Percentiles rank a stretch among this genome's conserved stretches.
Evolutionary conservation across 208 protist species (phyloP).

Genomic region (Wallacemonas collosoma): DNA sequence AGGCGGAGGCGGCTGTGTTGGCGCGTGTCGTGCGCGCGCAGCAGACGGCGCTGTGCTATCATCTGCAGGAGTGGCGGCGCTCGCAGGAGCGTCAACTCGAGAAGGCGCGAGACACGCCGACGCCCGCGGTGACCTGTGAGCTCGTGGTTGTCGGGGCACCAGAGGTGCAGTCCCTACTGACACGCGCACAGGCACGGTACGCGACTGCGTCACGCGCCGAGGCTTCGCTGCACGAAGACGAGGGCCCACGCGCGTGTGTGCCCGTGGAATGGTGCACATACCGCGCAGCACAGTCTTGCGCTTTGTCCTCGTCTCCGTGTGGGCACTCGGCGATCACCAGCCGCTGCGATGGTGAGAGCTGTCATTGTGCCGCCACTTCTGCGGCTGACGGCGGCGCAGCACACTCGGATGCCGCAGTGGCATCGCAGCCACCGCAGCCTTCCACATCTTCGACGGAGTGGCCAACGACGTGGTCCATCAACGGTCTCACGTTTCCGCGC

Average conservation of each 20-base stretch:
- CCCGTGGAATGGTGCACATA: background rate
- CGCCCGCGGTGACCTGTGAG: background rate
- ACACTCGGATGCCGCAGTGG: no score
- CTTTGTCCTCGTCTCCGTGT: background rate
- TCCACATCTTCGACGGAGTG: background rate
- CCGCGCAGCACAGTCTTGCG: background rate
- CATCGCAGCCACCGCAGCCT: no score
- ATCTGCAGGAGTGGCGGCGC: background rate
- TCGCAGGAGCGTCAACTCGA: background rate
- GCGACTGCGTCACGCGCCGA: background rate
- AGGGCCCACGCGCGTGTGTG: background rate
- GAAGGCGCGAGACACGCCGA: background rate
- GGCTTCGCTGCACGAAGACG: background rate
- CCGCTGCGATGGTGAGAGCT: background rate
- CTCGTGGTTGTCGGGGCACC: conserved; percentile 39
- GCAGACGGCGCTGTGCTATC: background rate
- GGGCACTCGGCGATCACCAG: no score
- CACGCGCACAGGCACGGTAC: conserved; percentile 8
- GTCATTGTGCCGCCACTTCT: no score
- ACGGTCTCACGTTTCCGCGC: conserved; percentile 63
- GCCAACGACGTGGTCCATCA: conserved; percentile 54
- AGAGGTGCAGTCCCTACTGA: conserved; percentile 16
- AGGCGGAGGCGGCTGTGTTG: conserved; percentile 26
- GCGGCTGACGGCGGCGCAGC: no score
- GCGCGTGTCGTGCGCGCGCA: conserved; percentile 23